These are phyloP conservation scores for Chaetomiaceae sp. DNA, from an alignment of 2,329 filamentous ascomycete genomes.

Conservation along the genomic window DNA sequence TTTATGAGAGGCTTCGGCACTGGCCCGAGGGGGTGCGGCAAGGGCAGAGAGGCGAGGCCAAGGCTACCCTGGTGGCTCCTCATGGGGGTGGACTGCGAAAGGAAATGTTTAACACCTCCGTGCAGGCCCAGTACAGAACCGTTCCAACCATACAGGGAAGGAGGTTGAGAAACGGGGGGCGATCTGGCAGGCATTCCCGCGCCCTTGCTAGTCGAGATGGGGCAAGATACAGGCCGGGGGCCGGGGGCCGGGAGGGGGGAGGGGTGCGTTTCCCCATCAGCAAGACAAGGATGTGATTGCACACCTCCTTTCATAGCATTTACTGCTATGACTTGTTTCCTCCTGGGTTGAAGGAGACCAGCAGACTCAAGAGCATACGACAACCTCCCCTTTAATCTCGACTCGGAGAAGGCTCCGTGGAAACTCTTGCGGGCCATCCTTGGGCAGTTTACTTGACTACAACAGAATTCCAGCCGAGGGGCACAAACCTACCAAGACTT, in stretches of 20 bases:
- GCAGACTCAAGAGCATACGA: neutral
- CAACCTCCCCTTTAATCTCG: conserved; percentile 3
- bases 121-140: conserved; percentile 36
- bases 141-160: conserved; percentile 47
- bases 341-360: neutral
- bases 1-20: conserved; percentile 46
- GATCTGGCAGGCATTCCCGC: conserved; percentile 33
- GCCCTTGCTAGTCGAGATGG: conserved; percentile 26
- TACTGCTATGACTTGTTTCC: conserved; percentile 14
- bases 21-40: conserved; percentile 40
- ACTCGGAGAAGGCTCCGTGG: neutral
- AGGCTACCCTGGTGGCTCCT: conserved; percentile 27
- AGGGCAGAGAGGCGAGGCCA: conserved; percentile 29
- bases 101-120: conserved; percentile 30
- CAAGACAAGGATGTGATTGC: conserved; percentile 13
- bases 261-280: conserved; percentile 11
- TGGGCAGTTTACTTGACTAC: neutral
- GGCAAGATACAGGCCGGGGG: conserved; percentile 19
- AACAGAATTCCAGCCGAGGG: no score
- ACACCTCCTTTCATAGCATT: conserved; percentile 9
- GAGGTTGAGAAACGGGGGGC: conserved; percentile 37
- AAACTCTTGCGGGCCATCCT: neutral
- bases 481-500: neutral
- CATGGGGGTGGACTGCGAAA: conserved; percentile 21
- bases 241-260: no score